Evolutionary conservation across 805 yeast genomes (phyloP).

Genomic region (Maudiozyma serrabonitensis): DNA sequence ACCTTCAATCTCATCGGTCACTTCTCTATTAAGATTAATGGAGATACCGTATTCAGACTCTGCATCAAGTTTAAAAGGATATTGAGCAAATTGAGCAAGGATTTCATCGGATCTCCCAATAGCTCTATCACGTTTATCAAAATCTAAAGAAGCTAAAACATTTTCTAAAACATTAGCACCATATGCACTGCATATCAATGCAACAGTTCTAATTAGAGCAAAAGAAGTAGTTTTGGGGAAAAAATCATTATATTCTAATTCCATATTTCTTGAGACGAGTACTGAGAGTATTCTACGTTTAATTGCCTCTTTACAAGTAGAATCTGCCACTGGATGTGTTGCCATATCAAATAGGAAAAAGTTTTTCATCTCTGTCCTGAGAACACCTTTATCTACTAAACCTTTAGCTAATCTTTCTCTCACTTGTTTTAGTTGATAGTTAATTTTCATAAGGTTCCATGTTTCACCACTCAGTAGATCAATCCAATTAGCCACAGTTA

Average conservation of each 20-base stretch:
- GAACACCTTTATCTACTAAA: conserved; percentile 89
- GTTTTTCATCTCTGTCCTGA: conserved; percentile 92
- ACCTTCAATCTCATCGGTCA: conserved; percentile 36
- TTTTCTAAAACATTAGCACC: conserved; percentile 96
- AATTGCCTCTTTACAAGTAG: conserved; percentile 72
- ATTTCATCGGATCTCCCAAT: conserved; percentile 91
- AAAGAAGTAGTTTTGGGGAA: conserved; percentile 63
- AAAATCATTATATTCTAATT: conserved; percentile 45
- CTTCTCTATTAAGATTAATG: conserved; percentile 46
- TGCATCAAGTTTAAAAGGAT: conserved; percentile 58
- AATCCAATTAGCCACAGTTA: conserved; percentile 81
- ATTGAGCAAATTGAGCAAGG: conserved; percentile 70
- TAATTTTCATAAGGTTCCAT: conserved; percentile 91
- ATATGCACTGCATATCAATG: conserved; percentile 79
- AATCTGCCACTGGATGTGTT: conserved; percentile 91
- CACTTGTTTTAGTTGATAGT: conserved; percentile 93
- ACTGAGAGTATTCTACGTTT: conserved; percentile 61
- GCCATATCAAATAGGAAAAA: conserved; percentile 96
- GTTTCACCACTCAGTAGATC: conserved; percentile 92
- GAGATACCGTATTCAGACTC: conserved; percentile 60
- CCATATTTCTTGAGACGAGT: conserved; percentile 63
- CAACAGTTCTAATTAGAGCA: conserved; percentile 65
- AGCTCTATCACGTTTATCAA: conserved; percentile 86
- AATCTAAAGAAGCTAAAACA: conserved; percentile 62
- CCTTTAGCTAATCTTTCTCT: conserved; percentile 96